Evolutionary conservation across 169 alveolate genomes (phyloP), one percentile per base, ranked within the genome.

Genomic region (Eimeria falciformis): DNA sequence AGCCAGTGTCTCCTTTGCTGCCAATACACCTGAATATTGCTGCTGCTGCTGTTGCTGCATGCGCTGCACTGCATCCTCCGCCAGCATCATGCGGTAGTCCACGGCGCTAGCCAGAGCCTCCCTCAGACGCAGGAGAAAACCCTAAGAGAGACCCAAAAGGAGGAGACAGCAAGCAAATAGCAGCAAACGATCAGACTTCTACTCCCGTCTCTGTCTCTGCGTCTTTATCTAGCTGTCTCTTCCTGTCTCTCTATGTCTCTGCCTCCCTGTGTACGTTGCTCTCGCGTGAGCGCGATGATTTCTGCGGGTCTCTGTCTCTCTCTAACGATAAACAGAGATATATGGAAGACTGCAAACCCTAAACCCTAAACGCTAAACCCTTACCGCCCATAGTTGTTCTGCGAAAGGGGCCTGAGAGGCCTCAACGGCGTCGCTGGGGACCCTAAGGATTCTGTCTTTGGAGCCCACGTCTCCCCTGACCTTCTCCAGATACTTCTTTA

Each of bases 41-140:
- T n/a, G n/a, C n/a, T n/a, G n/a, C n/a, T n/a, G n/a, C 62, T 50
- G 62, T 14, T 77, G 86, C 86, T 77, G 86, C 86, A 77, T 77
- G 68, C 93, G 93, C 87, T 87, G 93, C 56, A 84, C 47, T 5
- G 29, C 77, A 78, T 82, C 90, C 78, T 82, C 90, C 3, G 65
- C 40, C 29, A 27, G 78, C 29, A 82, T 37, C 29, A 23, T 23
- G 50, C 90, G 90, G n/a, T 45, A 27, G 79, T 82, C 90, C 25
- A 82, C 75, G 45, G 90, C 78, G 25, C 55, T 69, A 4, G 58
- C 78, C 5, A 82, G 75, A 1, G 90, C 75, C 56, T 82, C 90
- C 56, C 46, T 40, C 33, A 85, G 85, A 11, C 92, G 83, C 29
- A 25, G 68, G 43, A 85, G 23, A 45, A 85, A 85, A 40, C 43